A percentile compares a stretch with the other conserved stretches of the same genome.
Conservation (phyloP, 176 grass and related monocot species). For the Neostapfia colusana region DNA sequence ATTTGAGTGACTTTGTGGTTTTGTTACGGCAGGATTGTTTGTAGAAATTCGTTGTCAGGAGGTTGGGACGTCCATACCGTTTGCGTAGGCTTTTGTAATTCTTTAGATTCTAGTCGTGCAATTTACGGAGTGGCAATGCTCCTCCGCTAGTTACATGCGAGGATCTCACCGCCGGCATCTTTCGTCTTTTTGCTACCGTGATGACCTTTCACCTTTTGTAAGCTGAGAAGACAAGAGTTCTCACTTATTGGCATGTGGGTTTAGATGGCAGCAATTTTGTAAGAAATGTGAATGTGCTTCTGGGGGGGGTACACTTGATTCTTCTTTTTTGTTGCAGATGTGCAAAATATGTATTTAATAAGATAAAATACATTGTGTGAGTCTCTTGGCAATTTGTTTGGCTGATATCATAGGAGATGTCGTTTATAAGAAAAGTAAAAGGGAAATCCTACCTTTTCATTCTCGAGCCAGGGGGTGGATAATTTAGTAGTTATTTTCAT, state of each 20-base stretch:
- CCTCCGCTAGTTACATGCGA: background rate
- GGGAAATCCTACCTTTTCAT: background rate
- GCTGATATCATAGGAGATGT: background rate
- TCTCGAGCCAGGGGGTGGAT: background rate
- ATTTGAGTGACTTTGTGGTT: background rate
- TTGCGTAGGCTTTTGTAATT: background rate
- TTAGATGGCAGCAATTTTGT: background rate
- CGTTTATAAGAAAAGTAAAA: background rate
- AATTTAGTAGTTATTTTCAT: background rate
- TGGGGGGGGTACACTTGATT: background rate
- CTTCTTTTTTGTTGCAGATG: background rate
- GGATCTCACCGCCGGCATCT: background rate
- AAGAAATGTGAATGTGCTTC: background rate
- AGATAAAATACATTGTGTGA: background rate
- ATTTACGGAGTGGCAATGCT: background rate
- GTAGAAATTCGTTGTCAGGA: background rate
- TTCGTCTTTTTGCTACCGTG: background rate
- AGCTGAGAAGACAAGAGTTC: slow-evolving; percentile 18
- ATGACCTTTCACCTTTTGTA: background rate
- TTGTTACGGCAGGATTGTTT: slow-evolving; percentile 1
- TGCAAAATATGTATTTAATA: slow-evolving; percentile 15
- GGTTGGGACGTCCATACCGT: background rate
- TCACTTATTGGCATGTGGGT: slow-evolving; percentile 2
- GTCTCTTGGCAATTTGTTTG: slow-evolving; percentile 11
- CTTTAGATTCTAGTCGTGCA: background rate